Conservation (phyloP, 1,284 basidiomycete genomes). For the Phaffia rhodozyma region DNA sequence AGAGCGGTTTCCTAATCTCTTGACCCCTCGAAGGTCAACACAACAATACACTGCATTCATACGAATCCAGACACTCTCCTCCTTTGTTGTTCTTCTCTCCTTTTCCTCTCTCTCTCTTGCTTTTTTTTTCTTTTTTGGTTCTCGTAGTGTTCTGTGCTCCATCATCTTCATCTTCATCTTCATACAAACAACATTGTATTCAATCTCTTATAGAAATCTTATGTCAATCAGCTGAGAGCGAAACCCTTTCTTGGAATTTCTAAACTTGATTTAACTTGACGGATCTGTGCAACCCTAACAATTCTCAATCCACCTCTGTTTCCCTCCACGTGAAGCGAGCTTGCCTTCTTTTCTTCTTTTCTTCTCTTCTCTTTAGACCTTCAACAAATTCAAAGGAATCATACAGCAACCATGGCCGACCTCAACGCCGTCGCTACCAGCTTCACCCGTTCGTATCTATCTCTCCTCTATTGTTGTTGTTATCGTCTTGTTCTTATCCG, state of each 20-base stretch:
- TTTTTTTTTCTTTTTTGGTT: too few relatives aligned
- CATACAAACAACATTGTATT: too few relatives aligned
- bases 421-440: conserved; percentile 44
- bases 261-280: background rate
- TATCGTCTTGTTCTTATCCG: background rate
- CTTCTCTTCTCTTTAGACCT: background rate
- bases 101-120: too few relatives aligned
- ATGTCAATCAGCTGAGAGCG: background rate
- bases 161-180: too few relatives aligned
- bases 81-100: too few relatives aligned
- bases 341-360: conserved; percentile 8
- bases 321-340: conserved; percentile 8
- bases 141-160: too few relatives aligned
- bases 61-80: background rate
- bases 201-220: too few relatives aligned
- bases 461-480: background rate
- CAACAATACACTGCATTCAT: background rate
- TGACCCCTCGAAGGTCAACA: background rate
- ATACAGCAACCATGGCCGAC: conserved; percentile 49
- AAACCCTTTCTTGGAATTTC: too few relatives aligned
- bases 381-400: background rate
- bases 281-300: background rate
- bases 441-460: conserved; percentile 44
- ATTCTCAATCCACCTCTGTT: conserved; percentile 18
- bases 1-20: background rate